Evolutionary conservation across 495 filamentous ascomycete species (phyloP).

Genomic region (Clavariopsis aquatica): DNA sequence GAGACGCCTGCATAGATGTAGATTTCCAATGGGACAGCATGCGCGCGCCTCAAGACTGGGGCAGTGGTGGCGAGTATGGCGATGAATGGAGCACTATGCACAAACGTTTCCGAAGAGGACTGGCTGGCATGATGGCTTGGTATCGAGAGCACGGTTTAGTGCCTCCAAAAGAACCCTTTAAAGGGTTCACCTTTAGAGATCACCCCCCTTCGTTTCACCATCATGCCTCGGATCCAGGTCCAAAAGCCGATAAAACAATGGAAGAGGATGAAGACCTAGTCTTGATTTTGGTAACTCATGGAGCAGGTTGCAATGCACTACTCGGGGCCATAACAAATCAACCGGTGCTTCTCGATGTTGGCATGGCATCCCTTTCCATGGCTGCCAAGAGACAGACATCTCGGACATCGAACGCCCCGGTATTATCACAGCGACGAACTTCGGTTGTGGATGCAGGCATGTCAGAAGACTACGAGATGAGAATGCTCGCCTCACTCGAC

Average conservation of each 20-base stretch:
- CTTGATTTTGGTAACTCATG: conserved; percentile 90
- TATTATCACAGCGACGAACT: conserved; percentile 14
- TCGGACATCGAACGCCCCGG: conserved; percentile 20
- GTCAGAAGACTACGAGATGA: conserved; percentile 71
- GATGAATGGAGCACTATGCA: conserved; percentile 98
- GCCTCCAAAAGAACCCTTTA: conserved; percentile 40
- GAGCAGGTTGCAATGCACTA: conserved; percentile 95
- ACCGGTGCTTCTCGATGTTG: conserved; percentile 84
- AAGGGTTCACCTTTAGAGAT: conserved; percentile 21
- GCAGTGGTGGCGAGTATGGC: conserved; percentile 79
- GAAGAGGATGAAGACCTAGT: conserved; percentile 61
- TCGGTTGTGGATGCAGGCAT: conserved; percentile 47
- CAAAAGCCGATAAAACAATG: neutral
- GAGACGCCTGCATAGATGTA: conserved; percentile 79
- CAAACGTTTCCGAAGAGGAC: conserved; percentile 74
- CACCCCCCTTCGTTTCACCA: neutral
- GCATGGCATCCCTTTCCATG: conserved; percentile 87
- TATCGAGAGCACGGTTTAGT: conserved; percentile 62
- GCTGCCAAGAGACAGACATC: conserved; percentile 65
- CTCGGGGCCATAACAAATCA: conserved; percentile 88
- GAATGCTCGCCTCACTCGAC: conserved; percentile 74
- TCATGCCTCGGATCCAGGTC: conserved; percentile 18
- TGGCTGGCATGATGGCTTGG: conserved; percentile 77
- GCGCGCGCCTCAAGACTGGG: conserved; percentile 72
- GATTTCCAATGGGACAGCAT: conserved; percentile 97